Base-by-base conservation (phyloP, 495 filamentous ascomycete species). In the Penicillium crystallinum region DNA sequence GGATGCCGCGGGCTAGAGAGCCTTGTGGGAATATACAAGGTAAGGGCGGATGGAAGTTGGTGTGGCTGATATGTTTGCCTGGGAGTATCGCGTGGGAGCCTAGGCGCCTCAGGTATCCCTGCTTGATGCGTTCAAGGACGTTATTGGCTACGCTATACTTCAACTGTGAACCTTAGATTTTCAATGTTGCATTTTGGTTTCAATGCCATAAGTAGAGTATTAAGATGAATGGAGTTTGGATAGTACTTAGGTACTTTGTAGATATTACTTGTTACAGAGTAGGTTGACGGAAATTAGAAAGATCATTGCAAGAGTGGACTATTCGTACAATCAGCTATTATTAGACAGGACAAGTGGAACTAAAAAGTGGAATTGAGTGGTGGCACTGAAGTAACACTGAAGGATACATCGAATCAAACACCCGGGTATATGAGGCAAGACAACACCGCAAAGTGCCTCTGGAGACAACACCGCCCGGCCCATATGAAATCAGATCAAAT, bases 401-500 rank as follows among this genome's bases (percentile, higher is more conserved):
- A 49, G 33, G 29, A 53, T 35, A 52, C 40, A 44, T 46, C 46
- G 40, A 54, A 56, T 33, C 42, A 51, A 58, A 62, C 41, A 59
- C 52, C 45, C 33, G 56, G 63, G 61, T 63, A 63, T 66, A 63
- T 61, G 58, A 58, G 52, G 51, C 35, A 23, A 50, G 47, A 57
- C 46, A 50, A 53, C 31, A 36, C 17, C 52, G 36, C 30, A 38
- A 56, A 44, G 54, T 54, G 45, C 46, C 40, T 50, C 52, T 54
- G 40, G 36, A 62, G 53, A 64, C 51, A 61, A 61, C 54, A 63
- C 57, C 60, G 53, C 63, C 50, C 47, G 53, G 22, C 43, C 52
- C 63, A 45, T 56, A 46, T 40, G 29, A 51, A 31, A 34, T 42
- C 54, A 55, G 41, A 39, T 62, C 52, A 63, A 58, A 53, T 43